A percentile compares a stretch with the other conserved stretches of the same genome.
These are phyloP conservation scores for Penicillium turbatum DNA, from an alignment of 495 filamentous ascomycete genomes.

Conservation along the genomic window DNA sequence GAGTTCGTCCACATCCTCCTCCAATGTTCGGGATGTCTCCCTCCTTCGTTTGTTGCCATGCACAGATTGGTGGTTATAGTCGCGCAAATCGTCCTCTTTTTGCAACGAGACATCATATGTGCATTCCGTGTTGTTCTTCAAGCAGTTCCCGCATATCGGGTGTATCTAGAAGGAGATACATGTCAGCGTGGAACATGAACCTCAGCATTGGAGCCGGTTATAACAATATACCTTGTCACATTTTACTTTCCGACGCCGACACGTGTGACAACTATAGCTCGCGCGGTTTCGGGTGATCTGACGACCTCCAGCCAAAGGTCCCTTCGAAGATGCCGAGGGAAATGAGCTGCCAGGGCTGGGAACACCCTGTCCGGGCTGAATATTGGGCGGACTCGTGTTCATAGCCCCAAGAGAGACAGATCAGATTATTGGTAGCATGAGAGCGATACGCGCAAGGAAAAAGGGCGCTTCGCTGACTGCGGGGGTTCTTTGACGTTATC, in stretches of 20 bases:
- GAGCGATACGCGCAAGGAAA: neutral
- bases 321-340: constrained; percentile 14
- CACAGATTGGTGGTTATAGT: constrained; percentile 11
- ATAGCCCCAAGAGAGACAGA: constrained; percentile 9
- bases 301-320: constrained; percentile 27
- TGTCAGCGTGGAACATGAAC: neutral
- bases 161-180: constrained; percentile 31
- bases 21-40: constrained; percentile 24
- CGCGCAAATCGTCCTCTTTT: constrained; percentile 19
- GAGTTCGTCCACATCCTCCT: constrained; percentile 37
- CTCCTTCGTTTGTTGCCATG: constrained; percentile 40
- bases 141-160: constrained; percentile 46
- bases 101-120: constrained; percentile 37
- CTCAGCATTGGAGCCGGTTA: too few relatives aligned
- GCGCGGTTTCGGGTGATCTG: constrained; percentile 49
- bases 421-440: neutral
- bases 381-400: constrained; percentile 10
- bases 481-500: constrained; percentile 2
- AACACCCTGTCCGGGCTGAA: constrained; percentile 2
- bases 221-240: constrained; percentile 38
- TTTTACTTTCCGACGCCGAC: constrained; percentile 47
- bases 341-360: constrained; percentile 2
- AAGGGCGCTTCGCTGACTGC: neutral
- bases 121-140: constrained; percentile 43
- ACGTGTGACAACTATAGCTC: constrained; percentile 49